Evolutionary conservation across 2,329 filamentous ascomycete species (phyloP), one percentile per base, ranked within the genome.

Genomic region (Diplodia corticola): DNA sequence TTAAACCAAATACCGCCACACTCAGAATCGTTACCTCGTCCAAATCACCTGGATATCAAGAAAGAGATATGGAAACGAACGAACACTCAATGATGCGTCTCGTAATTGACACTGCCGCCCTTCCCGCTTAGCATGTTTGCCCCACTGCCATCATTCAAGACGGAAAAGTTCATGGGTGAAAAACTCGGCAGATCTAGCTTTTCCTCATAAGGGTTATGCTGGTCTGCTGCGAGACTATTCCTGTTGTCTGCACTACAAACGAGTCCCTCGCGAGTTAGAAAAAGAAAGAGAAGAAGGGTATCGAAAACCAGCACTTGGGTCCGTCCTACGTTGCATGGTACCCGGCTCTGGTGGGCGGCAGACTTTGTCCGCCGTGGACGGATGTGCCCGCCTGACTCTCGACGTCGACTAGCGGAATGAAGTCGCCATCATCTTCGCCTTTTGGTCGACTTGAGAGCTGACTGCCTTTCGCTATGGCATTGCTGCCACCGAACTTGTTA

Each of bases 401-500:
- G 35, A 64, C 63, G 20, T 64, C 63, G n/a, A 64, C 63, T 6
- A 64, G 51, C 17, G 63, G 63, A 13, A 64, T 64, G 24, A 48
- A 55, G 28, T 64, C 63, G 24, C 49, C 63, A 7, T 64, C 63
- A 33, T 64, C 63, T 1, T 46, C 49, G 9, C 40, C 51, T 9
- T 64, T 64, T 15, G 63, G 20, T 9, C 63, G 49, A 26, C 35
- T 54, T 22, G 63, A 57, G 15, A 64, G 9, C 48, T 63, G 60
- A 10, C 30, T 53, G 30, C 48, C 48, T 22, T 63, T 63, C 5
- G 60, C 33, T 12, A 35, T 51, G 24, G 12, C 40, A 20, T 33
- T 54, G 17, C n/a, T 28, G 50, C 49, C 48, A 33, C 48, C 40
- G 22, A 51, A 33, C 7, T 26, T 35, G 48, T 22, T 4, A 30